These are phyloP conservation scores for Coemansia sp. DNA, from an alignment of 192 early-diverging fungal genomes.

Conservation along the genomic window DNA sequence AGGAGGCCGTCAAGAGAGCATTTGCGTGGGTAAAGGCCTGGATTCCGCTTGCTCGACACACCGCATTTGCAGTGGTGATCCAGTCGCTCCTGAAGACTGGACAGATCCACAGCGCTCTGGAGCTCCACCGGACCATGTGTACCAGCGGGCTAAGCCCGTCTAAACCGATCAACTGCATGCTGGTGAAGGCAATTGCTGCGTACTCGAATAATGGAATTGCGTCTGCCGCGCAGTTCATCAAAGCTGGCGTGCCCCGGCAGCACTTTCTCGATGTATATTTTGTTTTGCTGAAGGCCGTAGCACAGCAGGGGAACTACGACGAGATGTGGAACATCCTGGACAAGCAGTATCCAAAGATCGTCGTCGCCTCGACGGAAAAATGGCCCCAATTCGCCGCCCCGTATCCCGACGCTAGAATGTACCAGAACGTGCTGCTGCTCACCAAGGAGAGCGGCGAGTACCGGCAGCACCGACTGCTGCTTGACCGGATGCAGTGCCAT, in stretches of 20 bases:
- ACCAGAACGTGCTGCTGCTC: constrained; percentile 8
- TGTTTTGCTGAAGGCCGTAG: constrained; percentile 10
- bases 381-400: background rate
- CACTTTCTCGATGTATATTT: constrained; percentile 15
- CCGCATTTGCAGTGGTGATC: constrained; percentile 12
- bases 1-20: background rate
- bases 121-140: constrained; percentile 16
- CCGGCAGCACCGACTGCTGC: constrained; percentile 15
- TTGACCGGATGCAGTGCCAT: constrained; percentile 20
- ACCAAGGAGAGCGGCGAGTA: constrained; percentile 9
- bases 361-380: background rate
- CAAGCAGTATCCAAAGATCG: constrained; percentile 15
- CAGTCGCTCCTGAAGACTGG: constrained; percentile 8
- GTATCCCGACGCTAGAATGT: constrained; percentile 31
- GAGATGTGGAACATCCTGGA: constrained; percentile 16
- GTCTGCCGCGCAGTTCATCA: constrained; percentile 6
- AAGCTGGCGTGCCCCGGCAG: constrained; percentile 12
- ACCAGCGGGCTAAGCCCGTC: constrained; percentile 16
- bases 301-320: constrained; percentile 5
- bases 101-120: constrained; percentile 14
- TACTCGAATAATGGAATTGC: background rate
- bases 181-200: constrained; percentile 9
- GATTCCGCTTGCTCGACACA: constrained; percentile 8
- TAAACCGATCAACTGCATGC: constrained; percentile 36
- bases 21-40: constrained; percentile 14